Percentiles rank a stretch among this genome's conserved stretches.
Conservation (phyloP, 208 protist genomes). For the Naegleria lovaniensis region DNA sequence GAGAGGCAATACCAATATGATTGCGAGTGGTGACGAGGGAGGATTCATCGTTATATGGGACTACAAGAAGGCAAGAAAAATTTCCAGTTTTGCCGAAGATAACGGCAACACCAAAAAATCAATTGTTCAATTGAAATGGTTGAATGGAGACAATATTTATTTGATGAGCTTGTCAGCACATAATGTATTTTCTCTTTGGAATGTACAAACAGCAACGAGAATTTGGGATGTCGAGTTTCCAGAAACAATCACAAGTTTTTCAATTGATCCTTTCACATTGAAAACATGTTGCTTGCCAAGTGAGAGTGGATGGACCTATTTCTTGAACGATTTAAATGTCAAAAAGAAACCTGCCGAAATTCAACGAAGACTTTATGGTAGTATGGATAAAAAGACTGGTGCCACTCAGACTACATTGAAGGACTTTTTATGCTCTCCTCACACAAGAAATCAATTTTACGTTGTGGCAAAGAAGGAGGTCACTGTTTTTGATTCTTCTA, state of each 20-base stretch:
- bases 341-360: not conserved
- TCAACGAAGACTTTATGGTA: not conserved
- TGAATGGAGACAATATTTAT: not conserved
- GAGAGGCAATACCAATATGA: not conserved
- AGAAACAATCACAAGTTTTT: not conserved
- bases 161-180: not conserved
- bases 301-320: not conserved
- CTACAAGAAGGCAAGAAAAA: not conserved
- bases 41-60: slow-evolving; percentile 12
- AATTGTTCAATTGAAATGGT: slow-evolving; percentile 14
- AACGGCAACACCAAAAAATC: not conserved
- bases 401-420: not conserved
- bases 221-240: not conserved
- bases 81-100: not conserved
- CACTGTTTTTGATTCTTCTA: not conserved
- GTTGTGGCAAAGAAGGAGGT: not conserved
- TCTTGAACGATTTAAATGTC: not conserved
- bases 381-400: not conserved
- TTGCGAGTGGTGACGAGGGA: slow-evolving; percentile 4
- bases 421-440: not conserved
- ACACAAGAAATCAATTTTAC: not conserved
- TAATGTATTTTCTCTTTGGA: not conserved
- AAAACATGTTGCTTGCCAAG: not conserved
- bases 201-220: not conserved
- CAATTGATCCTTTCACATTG: slow-evolving; percentile 6